These are phyloP conservation scores for Penicillium sclerotiorum DNA, from an alignment of 2,329 filamentous ascomycete genomes.

Conservation along the genomic window DNA sequence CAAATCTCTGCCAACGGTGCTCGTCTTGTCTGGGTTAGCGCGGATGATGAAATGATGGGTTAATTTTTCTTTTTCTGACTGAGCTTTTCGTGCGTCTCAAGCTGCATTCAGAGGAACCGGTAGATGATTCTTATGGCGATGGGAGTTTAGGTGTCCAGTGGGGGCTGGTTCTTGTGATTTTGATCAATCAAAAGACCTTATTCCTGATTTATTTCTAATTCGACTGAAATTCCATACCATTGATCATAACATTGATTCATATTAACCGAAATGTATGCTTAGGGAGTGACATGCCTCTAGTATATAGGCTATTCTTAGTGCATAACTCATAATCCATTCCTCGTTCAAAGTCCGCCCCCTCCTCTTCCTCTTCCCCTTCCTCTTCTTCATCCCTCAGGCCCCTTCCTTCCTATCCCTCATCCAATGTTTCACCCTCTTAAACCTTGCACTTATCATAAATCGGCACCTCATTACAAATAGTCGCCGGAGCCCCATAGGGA, in stretches of 20 bases:
- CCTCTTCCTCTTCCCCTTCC: neutral
- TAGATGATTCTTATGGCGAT: constrained; percentile 18
- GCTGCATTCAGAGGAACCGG: constrained; percentile 26
- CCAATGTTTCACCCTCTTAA: constrained; percentile 14
- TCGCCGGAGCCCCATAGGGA: constrained; percentile 28
- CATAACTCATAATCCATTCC: too few species aligned
- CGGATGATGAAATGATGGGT: constrained; percentile 58
- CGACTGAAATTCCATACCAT: neutral
- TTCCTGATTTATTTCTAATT: neutral
- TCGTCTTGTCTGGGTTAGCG: constrained; percentile 70
- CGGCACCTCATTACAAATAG: constrained; percentile 41
- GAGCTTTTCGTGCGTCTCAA: constrained; percentile 18
- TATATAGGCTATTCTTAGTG: too few species aligned
- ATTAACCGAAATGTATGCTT: neutral
- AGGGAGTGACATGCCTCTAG: constrained; percentile 8
- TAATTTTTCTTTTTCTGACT: constrained; percentile 19
- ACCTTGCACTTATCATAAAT: constrained; percentile 32
- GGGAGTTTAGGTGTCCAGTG: constrained; percentile 29
- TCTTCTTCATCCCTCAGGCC: neutral
- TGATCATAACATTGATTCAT: neutral
- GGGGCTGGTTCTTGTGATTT: constrained; percentile 16
- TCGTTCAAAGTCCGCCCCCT: too few species aligned
- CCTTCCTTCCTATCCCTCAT: neutral
- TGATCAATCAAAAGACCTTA: neutral
- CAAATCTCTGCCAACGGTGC: constrained; percentile 73